Evolutionary conservation across 495 filamentous ascomycete genomes (phyloP).

Genomic region (Daldinia bambusicola): DNA sequence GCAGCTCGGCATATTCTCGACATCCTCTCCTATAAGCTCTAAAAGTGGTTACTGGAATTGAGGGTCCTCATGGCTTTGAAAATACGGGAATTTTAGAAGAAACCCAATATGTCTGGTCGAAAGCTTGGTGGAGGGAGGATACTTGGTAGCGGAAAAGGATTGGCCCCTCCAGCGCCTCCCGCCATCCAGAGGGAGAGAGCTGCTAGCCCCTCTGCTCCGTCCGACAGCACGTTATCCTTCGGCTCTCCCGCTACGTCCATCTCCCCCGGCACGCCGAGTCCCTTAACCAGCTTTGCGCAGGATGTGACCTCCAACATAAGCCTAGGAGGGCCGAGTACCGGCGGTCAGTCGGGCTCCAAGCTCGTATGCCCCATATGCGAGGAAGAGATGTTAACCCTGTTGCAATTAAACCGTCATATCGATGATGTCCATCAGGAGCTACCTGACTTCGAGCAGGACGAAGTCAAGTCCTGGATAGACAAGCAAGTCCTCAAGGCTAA

Average conservation of each 20-base stretch:
- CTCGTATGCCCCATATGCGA: constrained; percentile 95
- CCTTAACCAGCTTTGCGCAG: constrained; percentile 54
- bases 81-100: constrained; percentile 27
- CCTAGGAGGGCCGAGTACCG: constrained; percentile 57
- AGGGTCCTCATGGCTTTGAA: constrained; percentile 34
- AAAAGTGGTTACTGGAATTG: constrained; percentile 9
- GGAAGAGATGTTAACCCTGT: constrained; percentile 95
- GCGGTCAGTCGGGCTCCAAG: constrained; percentile 55
- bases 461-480: constrained; percentile 98
- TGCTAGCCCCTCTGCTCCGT: constrained; percentile 59
- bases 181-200: constrained; percentile 49
- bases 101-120: constrained; percentile 73
- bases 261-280: constrained; percentile 45
- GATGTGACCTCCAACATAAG: constrained; percentile 61
- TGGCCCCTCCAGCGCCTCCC: constrained; percentile 68
- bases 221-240: constrained; percentile 63
- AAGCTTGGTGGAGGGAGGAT: constrained; percentile 90
- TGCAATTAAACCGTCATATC: constrained; percentile 95
- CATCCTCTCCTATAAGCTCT: constrained; percentile 19
- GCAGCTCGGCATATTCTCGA: constrained; percentile 10
- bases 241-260: constrained; percentile 54
- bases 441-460: constrained; percentile 92
- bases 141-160: constrained; percentile 80
- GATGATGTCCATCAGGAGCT: constrained; percentile 94
- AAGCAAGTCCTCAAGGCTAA: constrained; percentile 96